Conservation (phyloP, 129 eudicot genomes). For the Flaveria robusta region DNA sequence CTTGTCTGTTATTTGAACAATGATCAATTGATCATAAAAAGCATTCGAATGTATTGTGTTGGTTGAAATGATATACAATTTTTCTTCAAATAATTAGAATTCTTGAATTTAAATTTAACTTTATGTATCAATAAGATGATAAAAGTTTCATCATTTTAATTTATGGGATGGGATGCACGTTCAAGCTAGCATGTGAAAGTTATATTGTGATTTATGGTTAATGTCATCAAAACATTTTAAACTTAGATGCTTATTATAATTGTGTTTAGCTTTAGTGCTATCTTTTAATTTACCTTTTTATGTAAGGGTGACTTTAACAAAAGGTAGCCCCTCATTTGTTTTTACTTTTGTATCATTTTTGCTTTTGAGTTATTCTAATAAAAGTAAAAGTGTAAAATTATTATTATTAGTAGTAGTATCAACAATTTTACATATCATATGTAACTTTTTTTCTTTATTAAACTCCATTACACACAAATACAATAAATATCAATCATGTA, state of each 20-base stretch:
- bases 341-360: neutral
- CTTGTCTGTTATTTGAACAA: conserved; percentile 34
- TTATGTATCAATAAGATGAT: neutral
- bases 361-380: neutral
- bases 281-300: too few relatives aligned
- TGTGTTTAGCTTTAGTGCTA: neutral
- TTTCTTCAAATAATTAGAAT: neutral
- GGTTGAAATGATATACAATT: neutral
- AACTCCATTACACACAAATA: neutral
- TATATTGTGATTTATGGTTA: too few relatives aligned
- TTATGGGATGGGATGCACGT: too few relatives aligned
- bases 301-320: neutral
- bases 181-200: too few relatives aligned
- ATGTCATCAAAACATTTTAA: too few relatives aligned
- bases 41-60: neutral
- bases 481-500: neutral
- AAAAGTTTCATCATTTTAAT: neutral
- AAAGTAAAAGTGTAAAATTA: neutral
- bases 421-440: too few relatives aligned
- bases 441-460: neutral
- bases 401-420: neutral
- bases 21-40: conserved; percentile 17
- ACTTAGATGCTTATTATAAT: neutral
- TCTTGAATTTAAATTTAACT: neutral
- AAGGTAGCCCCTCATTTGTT: neutral